Evolutionary conservation across 805 yeast species (phyloP).

Genomic region (Candida nanaspora): DNA sequence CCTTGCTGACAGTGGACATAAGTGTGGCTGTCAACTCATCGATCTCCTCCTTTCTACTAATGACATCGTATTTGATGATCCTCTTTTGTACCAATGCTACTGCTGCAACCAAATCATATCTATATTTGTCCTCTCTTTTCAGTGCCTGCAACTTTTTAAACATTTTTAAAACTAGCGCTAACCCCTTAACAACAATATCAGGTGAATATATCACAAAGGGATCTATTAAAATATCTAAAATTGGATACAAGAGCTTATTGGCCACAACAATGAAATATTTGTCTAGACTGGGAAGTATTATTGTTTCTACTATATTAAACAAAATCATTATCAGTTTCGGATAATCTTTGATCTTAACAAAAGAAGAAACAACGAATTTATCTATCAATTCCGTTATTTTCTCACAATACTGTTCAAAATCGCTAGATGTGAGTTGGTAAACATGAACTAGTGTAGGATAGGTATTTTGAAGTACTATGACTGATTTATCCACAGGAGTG

Average conservation of each 20-base stretch:
- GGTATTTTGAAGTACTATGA: constrained; percentile 13
- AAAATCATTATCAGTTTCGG: constrained; percentile 13
- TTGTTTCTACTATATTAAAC: constrained; percentile 6
- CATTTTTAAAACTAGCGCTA: constrained; percentile 2
- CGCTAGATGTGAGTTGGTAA: constrained; percentile 3
- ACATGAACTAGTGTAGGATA: constrained; percentile 15
- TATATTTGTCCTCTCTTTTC: constrained; percentile 3
- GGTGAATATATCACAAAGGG: constrained; percentile 17
- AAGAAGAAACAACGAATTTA: constrained; percentile 20
- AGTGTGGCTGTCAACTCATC: neutral
- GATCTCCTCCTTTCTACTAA: neutral
- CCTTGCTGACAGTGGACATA: neutral
- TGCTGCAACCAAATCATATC: constrained; percentile 20
- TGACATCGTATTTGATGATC: constrained; percentile 4
- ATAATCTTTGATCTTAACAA: constrained; percentile 18
- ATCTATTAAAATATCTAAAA: constrained; percentile 17
- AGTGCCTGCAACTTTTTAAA: constrained; percentile 1
- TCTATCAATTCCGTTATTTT: constrained; percentile 15
- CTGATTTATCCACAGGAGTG: constrained; percentile 18
- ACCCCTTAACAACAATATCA: constrained; percentile 4
- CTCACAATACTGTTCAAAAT: constrained; percentile 5
- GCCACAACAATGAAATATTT: constrained; percentile 13
- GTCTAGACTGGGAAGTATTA: constrained; percentile 10
- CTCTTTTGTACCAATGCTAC: constrained; percentile 8
- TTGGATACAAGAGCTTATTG: constrained; percentile 13